Conservation (phyloP, 2,329 filamentous ascomycete species). For the Monosporascus sp. region DNA sequence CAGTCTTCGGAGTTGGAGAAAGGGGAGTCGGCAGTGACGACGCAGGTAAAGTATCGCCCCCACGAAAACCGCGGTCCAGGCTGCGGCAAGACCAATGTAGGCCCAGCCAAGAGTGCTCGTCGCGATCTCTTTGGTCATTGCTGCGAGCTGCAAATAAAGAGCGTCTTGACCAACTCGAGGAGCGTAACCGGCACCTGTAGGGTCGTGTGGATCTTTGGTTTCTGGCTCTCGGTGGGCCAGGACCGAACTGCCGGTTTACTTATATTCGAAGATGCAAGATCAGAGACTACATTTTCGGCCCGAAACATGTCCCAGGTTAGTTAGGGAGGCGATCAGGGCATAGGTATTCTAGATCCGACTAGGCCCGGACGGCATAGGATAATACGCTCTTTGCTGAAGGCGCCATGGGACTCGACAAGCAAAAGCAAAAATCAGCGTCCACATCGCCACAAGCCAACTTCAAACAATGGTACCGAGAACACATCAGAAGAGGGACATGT, state of each 20-base stretch:
- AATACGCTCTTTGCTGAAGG: not conserved
- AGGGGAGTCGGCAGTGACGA: constrained; percentile 16
- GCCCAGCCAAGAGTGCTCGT: constrained; percentile 8
- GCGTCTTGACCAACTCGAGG: not conserved
- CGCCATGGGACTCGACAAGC: not conserved
- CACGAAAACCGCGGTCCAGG: constrained; percentile 15
- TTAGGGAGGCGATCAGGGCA: not conserved
- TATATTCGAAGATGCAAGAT: not conserved
- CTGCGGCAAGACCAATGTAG: constrained; percentile 9
- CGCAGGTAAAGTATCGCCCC: constrained; percentile 18
- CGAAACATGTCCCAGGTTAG: not conserved
- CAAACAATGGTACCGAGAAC: not conserved
- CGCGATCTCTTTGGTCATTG: not conserved
- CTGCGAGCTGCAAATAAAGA: not conserved
- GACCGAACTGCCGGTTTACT: not conserved
- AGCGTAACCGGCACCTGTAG: not conserved
- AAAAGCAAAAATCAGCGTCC: not conserved
- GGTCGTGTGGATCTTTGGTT: not conserved
- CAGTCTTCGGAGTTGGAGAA: constrained; percentile 27
- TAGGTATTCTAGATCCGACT: not conserved
- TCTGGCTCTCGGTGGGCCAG: no score
- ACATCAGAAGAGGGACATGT: not conserved
- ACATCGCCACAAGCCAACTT: not conserved
- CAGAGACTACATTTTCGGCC: not conserved
- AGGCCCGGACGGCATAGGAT: not conserved